Conservation (phyloP, 331 rosid genomes). For the Ulmus americana region DNA sequence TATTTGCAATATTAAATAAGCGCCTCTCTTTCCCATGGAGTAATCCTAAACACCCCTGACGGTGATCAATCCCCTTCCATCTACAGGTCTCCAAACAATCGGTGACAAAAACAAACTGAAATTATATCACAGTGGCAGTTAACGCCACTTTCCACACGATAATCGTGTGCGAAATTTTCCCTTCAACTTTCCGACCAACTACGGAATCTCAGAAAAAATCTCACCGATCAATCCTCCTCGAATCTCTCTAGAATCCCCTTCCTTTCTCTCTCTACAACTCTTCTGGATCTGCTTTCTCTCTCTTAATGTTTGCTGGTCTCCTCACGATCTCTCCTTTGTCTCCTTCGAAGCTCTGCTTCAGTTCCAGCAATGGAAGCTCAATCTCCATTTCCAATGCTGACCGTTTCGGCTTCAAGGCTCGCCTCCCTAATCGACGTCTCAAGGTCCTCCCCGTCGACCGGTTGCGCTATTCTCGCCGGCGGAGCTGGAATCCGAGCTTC, state of each 20-base stretch:
- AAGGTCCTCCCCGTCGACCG: background rate
- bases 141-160: background rate
- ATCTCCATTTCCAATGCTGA: slow-evolving; percentile 17
- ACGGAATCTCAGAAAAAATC: slow-evolving; percentile 4
- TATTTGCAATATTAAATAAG: background rate
- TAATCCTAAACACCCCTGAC: background rate
- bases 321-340: slow-evolving; percentile 33
- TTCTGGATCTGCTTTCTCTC: background rate
- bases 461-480: slow-evolving; percentile 21
- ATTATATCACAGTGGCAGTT: too few species aligned
- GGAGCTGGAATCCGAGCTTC: slow-evolving; percentile 20
- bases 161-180: background rate
- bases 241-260: background rate
- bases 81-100: background rate
- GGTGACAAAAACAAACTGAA: background rate
- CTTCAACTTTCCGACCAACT: slow-evolving; percentile 4
- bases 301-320: slow-evolving; percentile 40
- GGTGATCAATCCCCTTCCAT: background rate
- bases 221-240: background rate
- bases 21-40: background rate
- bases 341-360: slow-evolving; percentile 35
- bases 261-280: background rate
- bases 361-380: slow-evolving; percentile 1
- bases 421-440: slow-evolving; percentile 26
- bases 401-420: slow-evolving; percentile 34